Conservation (phyloP, 163 green algal genomes). For the Volvox carteri region DNA sequence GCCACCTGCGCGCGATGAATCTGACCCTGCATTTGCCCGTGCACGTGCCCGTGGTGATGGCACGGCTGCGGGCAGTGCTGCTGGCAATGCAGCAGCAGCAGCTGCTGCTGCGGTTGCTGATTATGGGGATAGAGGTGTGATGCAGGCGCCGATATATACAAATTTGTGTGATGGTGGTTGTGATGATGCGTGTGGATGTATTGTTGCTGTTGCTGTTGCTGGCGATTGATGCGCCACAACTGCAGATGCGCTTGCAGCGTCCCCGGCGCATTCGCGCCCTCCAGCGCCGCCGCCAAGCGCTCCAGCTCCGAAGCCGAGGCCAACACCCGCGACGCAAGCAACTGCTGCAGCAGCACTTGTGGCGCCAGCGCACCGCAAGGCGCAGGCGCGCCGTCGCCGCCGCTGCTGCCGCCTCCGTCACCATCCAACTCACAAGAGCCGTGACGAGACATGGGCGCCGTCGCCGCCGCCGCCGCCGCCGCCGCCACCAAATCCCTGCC, state of each 20-base stretch:
- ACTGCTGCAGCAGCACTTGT: constrained; percentile 54
- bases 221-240: neutral
- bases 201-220: neutral
- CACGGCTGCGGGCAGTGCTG: neutral
- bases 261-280: neutral
- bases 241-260: constrained; percentile 12
- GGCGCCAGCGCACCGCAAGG: neutral
- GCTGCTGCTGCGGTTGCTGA: neutral
- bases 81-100: constrained; percentile 33
- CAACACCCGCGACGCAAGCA: constrained; percentile 56
- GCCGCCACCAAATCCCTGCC: too few species aligned
- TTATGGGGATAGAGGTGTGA: neutral
- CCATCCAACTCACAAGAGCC: neutral
- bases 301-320: constrained; percentile 49
- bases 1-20: neutral
- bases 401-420: neutral
- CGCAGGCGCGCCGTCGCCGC: too few species aligned
- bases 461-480: neutral
- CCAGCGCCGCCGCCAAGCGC: neutral
- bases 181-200: neutral
- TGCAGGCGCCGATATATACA: neutral
- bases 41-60: constrained; percentile 4
- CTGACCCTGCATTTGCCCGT: neutral
- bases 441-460: neutral
- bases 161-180: neutral